Evolutionary conservation across 2,329 filamentous ascomycete genomes (phyloP).

Genomic region (Aureobasidium sp.): DNA sequence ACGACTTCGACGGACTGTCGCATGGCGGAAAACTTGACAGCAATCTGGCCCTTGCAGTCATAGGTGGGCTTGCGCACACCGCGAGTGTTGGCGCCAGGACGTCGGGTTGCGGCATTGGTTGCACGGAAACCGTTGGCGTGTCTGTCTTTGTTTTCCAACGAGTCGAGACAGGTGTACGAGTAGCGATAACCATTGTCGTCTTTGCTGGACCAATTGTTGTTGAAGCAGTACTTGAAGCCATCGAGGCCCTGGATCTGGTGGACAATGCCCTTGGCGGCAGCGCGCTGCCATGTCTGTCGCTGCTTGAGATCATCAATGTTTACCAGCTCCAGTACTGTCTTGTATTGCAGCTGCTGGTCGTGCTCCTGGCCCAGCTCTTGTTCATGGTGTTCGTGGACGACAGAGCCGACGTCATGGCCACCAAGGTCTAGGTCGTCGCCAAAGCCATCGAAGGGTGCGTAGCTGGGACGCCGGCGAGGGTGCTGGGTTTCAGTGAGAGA

Average conservation of each 20-base stretch:
- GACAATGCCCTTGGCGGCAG: constrained; percentile 40
- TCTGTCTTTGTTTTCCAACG: constrained; percentile 44
- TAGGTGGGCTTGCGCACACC: constrained; percentile 37
- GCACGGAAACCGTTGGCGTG: constrained; percentile 35
- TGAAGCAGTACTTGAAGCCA: constrained; percentile 44
- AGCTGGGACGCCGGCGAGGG: constrained; percentile 6
- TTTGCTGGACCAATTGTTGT: constrained; percentile 42
- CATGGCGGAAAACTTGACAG: constrained; percentile 41
- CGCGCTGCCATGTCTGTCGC: constrained; percentile 39
- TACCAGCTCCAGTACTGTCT: constrained; percentile 18
- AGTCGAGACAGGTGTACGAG: constrained; percentile 45
- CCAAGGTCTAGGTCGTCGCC: neutral
- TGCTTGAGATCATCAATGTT: constrained; percentile 30
- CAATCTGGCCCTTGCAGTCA: constrained; percentile 42
- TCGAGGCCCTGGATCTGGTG: constrained; percentile 38
- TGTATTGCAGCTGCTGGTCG: neutral
- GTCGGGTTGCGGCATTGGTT: constrained; percentile 20
- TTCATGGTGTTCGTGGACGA: neutral
- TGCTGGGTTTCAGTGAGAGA: neutral
- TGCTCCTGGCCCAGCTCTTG: neutral
- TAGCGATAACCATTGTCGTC: constrained; percentile 41
- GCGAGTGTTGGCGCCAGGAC: constrained; percentile 12
- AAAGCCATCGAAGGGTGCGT: constrained; percentile 1
- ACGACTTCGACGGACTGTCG: constrained; percentile 38
- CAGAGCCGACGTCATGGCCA: neutral